A percentile compares a stretch with the other conserved stretches of the same genome.
phyloP scores from a whole-genome alignment of 441 rosid genomes.

The Iberis amara region DNA sequence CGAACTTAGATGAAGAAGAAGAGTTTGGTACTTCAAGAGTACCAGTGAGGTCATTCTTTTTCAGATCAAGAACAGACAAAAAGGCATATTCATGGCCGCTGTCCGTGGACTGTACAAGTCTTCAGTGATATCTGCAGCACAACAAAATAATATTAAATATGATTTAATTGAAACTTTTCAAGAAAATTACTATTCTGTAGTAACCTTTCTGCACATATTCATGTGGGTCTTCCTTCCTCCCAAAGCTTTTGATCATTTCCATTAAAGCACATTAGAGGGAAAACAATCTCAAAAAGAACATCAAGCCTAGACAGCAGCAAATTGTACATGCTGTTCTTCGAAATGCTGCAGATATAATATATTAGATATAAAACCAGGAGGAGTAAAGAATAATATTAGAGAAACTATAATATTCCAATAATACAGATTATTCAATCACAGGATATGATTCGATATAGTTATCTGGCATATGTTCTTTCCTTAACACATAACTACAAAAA shows the following conservation, averaged over 20 bases:
- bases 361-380: conserved; percentile 1
- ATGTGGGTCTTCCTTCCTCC: conserved; percentile 99
- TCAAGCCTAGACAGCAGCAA: conserved; percentile 83
- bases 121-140: conserved; percentile 65
- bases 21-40: conserved; percentile 5
- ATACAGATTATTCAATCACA: no score
- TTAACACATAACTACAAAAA: no score
- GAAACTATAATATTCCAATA: no score
- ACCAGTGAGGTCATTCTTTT: conserved; percentile 12
- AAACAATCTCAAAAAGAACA: conserved; percentile 91
- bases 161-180: background rate
- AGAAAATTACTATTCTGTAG: background rate
- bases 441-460: no score
- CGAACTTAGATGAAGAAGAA: conserved; percentile 12
- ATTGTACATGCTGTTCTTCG: conserved; percentile 75
- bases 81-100: conserved; percentile 65
- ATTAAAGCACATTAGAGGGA: conserved; percentile 96
- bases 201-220: conserved; percentile 98
- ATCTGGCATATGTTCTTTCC: no score
- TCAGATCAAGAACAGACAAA: conserved; percentile 9
- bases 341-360: conserved; percentile 54
- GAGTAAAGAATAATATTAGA: background rate
- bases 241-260: conserved; percentile 97
- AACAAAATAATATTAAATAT: conserved; percentile 11
- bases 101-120: conserved; percentile 87